phyloP scores from a whole-genome alignment of 164 flowering plant genomes.

The Vitis riparia region DNA sequence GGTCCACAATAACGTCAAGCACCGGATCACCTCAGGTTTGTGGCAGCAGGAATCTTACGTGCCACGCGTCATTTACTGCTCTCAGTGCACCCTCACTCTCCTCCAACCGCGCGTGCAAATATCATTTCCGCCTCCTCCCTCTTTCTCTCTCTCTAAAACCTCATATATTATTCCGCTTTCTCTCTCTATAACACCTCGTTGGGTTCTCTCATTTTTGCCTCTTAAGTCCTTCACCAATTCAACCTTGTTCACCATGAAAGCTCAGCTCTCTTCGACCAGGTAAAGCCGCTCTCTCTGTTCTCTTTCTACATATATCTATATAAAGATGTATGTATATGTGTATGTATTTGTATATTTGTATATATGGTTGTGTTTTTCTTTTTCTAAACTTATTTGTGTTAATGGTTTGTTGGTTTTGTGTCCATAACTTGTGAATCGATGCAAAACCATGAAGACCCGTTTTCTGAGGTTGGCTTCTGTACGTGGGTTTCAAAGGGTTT shows the following conservation, averaged over 20 bases:
- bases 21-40: not conserved
- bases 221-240: constrained; percentile 6
- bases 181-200: constrained; percentile 7
- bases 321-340: not conserved
- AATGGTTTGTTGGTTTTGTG: constrained; percentile 23
- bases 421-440: constrained; percentile 23
- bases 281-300: not conserved
- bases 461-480: constrained; percentile 13
- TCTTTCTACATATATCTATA: constrained; percentile 4
- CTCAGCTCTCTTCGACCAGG: constrained; percentile 20
- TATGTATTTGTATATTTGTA: not conserved
- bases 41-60: not conserved
- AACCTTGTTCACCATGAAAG: constrained; percentile 23
- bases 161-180: constrained; percentile 12
- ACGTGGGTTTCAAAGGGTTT: constrained; percentile 16
- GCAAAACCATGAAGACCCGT: constrained; percentile 26
- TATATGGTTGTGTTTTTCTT: too few species aligned
- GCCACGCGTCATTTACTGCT: not conserved
- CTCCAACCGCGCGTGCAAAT: not conserved
- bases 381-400: constrained; percentile 1
- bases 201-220: too few species aligned
- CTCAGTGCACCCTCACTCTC: not conserved
- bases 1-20: not conserved
- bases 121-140: not conserved
- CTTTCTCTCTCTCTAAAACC: constrained; percentile 10